Conservation (phyloP, 345 rosid species). For the Populus euphratica region DNA sequence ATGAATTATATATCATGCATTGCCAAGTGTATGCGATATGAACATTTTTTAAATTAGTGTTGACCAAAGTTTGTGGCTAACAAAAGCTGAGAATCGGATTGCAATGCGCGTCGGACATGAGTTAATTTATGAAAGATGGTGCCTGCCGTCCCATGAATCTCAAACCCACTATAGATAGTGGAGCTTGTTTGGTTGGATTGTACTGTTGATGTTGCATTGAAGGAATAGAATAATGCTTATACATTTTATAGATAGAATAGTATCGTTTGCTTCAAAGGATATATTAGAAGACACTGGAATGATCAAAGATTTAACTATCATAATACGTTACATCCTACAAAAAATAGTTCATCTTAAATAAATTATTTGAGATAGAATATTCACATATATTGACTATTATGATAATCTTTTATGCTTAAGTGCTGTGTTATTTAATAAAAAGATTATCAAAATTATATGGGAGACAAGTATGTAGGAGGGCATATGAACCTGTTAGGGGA, state of each 20-base stretch:
- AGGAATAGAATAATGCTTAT: not conserved
- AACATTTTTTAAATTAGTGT: not conserved
- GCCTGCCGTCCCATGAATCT: conserved; percentile 22
- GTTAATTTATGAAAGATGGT: not conserved
- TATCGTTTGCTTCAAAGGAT: not conserved
- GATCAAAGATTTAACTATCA: too few relatives aligned
- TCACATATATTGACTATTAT: not conserved
- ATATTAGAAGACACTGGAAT: too few relatives aligned
- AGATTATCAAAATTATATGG: too few relatives aligned
- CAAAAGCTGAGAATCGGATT: conserved; percentile 2
- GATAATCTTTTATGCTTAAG: not conserved
- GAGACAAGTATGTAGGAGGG: too few relatives aligned
- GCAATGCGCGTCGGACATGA: conserved; percentile 4
- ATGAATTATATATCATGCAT: not conserved
- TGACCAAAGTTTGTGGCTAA: conserved; percentile 12
- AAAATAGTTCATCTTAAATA: too few relatives aligned
- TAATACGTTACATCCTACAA: too few relatives aligned
- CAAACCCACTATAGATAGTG: conserved; percentile 6
- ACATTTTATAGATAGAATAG: not conserved
- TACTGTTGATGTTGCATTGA: not conserved
- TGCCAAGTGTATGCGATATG: not conserved
- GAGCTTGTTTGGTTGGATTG: conserved; percentile 6
- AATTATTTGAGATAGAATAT: not conserved
- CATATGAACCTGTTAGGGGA: too few relatives aligned
- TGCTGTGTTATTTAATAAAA: too few relatives aligned